Evolutionary conservation across 345 rosid genomes (phyloP).

Genomic region (Murraya paniculata): DNA sequence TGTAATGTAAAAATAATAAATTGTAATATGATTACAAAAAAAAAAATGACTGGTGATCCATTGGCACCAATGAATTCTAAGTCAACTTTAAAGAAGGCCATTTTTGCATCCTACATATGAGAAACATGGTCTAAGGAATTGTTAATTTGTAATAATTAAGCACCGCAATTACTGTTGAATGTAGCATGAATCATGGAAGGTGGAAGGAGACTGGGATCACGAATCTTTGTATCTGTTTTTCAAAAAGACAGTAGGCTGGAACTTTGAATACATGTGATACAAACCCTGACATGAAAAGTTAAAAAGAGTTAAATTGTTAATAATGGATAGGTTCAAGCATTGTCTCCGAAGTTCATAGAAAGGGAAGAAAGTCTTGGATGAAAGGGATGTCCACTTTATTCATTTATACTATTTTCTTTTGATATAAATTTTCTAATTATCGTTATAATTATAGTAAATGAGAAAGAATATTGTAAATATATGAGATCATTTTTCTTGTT

Average conservation of each 20-base stretch:
- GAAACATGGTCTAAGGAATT: not conserved
- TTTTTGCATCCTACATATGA: not conserved
- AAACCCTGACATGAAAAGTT: not conserved
- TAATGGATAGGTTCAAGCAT: too few species aligned
- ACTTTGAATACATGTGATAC: not conserved
- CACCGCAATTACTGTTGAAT: not conserved
- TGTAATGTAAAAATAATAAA: too few species aligned
- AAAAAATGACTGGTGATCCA: too few species aligned
- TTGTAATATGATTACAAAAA: too few species aligned
- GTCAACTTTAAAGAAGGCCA: not conserved
- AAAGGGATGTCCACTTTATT: too few species aligned
- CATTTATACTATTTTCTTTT: too few species aligned
- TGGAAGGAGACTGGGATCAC: not conserved
- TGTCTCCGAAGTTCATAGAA: too few species aligned
- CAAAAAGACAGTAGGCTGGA: not conserved
- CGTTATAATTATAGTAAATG: too few species aligned
- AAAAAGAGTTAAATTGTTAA: not conserved
- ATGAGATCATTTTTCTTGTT: too few species aligned
- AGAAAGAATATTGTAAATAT: too few species aligned
- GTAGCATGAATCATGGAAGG: not conserved
- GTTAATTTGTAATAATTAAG: not conserved
- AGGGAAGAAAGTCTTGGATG: too few species aligned
- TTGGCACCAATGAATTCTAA: not conserved
- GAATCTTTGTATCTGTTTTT: not conserved
- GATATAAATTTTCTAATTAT: too few species aligned